phyloP scores from a whole-genome alignment of 2,329 filamentous ascomycete genomes.

The Phyllosticta capitalensis region DNA sequence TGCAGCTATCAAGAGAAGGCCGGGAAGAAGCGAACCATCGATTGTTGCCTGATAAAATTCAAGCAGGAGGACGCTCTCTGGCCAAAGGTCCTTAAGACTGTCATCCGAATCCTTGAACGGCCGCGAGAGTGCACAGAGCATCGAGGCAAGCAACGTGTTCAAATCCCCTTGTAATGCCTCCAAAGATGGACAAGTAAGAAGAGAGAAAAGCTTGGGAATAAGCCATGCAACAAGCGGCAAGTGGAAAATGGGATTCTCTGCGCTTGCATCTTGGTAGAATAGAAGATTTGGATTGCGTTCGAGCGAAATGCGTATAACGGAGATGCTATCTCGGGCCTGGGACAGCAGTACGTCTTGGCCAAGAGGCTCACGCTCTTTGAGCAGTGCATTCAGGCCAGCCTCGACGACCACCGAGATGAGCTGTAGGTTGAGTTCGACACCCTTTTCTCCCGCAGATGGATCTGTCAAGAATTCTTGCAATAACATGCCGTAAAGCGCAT shows the following conservation, averaged over 20 bases:
- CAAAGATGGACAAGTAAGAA: constrained; percentile 35
- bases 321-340: constrained; percentile 62
- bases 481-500: constrained; percentile 65
- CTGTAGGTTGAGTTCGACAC: constrained; percentile 69
- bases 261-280: constrained; percentile 23
- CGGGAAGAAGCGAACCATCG: constrained; percentile 26
- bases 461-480: constrained; percentile 52
- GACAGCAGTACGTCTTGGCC: constrained; percentile 46
- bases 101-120: constrained; percentile 26
- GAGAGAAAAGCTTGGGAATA: constrained; percentile 41
- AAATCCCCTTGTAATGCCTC: constrained; percentile 31
- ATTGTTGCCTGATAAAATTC: constrained; percentile 32
- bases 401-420: constrained; percentile 76
- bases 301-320: constrained; percentile 66
- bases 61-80: constrained; percentile 15
- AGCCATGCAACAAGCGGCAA: constrained; percentile 47
- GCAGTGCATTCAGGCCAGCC: constrained; percentile 63
- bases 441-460: constrained; percentile 47
- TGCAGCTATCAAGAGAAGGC: background rate
- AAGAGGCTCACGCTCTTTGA: constrained; percentile 58
- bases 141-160: constrained; percentile 26
- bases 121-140: constrained; percentile 26
- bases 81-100: no score
- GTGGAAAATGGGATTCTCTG: background rate
- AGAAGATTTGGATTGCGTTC: constrained; percentile 66